Base-by-base conservation (phyloP, 2,329 filamentous ascomycete species). In the Verticillium nonalfalfae region DNA sequence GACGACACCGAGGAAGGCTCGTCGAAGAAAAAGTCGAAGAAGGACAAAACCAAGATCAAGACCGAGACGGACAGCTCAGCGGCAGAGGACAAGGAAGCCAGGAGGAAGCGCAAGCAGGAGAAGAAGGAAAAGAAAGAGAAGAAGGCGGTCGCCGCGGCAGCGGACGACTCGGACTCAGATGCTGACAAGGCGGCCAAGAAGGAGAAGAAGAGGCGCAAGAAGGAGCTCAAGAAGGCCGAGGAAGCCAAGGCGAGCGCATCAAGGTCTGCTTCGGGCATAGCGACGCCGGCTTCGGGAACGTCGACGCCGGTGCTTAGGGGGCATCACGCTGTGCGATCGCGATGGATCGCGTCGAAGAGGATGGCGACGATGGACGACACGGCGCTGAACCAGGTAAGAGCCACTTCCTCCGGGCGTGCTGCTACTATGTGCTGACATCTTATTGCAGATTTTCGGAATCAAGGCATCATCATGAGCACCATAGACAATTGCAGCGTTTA, bases 291-390 rank as follows among this genome's bases (percentile, higher is more conserved):
- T 31, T 77, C 78, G 57, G 77, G 76, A 59, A 78, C 75, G 56
- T 79, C 79, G 34, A 81, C 77, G 35, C 79, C 80, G 11, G 52
- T 65, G 14, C 62, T 77, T 73, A 63, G 76, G 75, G 86, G 83
- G 57, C 84, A 92, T 65, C 90, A 93, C 72, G 84, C 90, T 60
- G 86, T 93, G 56, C 82, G 94, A 65, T 87, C 90, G 67, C 84
- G 91, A 63, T 91, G 93, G 74, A 97, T 98, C 69, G 89, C 89
- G 61, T 91, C 95, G 68, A 98, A 98, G 80, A 88, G 87, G 69
- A 85, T 89, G 78, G 93, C 93, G 2, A 84, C 93, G 62, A 84
- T 92, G 78, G 90, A 97, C 73, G 83, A 88, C 57, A 87, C 89
- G 70, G 91, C 93, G 14, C 76, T 98, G 70, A 94, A 93, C 73